These are phyloP conservation scores for Phoma sp. DNA, from an alignment of 2,329 filamentous ascomycete species.

Conservation along the genomic window DNA sequence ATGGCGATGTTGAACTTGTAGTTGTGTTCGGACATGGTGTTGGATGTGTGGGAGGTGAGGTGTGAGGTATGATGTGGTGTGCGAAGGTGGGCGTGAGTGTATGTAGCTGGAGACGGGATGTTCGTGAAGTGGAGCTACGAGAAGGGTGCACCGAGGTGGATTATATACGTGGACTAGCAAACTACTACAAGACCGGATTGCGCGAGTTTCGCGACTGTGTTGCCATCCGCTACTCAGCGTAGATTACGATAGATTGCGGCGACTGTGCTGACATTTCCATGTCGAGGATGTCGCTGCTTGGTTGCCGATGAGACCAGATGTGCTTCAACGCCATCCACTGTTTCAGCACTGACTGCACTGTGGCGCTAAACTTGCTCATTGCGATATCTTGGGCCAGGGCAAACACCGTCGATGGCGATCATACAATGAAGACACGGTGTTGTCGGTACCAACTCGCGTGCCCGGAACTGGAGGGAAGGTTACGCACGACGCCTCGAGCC, in stretches of 20 bases:
- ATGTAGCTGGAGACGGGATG: conserved; percentile 2
- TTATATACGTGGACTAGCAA: conserved; percentile 15
- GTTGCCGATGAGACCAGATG: conserved; percentile 33
- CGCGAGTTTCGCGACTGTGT: conserved; percentile 23
- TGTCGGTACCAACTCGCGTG: neutral
- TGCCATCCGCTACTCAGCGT: conserved; percentile 14
- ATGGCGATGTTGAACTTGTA: conserved; percentile 97
- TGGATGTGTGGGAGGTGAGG: conserved; percentile 9
- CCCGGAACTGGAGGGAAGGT: neutral
- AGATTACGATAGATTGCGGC: conserved; percentile 22
- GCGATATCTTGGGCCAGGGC: conserved; percentile 1
- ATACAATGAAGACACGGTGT: conserved; percentile 9
- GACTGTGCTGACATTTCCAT: conserved; percentile 20
- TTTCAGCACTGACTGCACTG: conserved; percentile 28
- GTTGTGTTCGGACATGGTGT: conserved; percentile 71
- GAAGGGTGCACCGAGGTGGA: conserved; percentile 4
- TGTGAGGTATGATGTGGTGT: neutral
- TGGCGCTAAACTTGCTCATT: conserved; percentile 47
- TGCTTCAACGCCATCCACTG: conserved; percentile 22
- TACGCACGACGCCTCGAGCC: neutral
- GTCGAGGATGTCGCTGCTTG: conserved; percentile 13
- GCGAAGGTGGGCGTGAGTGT: conserved; percentile 2
- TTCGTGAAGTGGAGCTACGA: conserved; percentile 11
- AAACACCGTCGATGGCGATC: conserved; percentile 4
- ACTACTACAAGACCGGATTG: conserved; percentile 10